Evolutionary conservation across 139 green algal genomes (phyloP).

Genomic region (Chlamydomonas sp.): DNA sequence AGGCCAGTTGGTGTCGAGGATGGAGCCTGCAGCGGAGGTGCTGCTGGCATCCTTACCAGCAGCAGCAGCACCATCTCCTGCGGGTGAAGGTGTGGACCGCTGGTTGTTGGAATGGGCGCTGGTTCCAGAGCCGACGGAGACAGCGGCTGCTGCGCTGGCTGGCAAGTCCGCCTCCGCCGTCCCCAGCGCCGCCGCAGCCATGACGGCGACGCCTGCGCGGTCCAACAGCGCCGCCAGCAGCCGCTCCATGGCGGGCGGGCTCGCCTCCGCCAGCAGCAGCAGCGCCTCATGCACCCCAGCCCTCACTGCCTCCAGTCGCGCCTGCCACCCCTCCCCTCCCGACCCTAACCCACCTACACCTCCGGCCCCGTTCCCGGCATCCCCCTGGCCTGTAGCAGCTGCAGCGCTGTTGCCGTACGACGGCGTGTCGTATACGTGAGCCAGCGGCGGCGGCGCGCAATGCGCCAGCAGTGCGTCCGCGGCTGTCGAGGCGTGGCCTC

Average conservation of each 20-base stretch:
- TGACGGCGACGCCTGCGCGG: neutral
- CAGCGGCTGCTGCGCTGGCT: neutral
- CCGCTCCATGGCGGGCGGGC: neutral
- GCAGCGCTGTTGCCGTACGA: no score
- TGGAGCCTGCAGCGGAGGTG: constrained; percentile 1
- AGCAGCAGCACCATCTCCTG: constrained; percentile 17
- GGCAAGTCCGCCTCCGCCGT: neutral
- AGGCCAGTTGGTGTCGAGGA: neutral
- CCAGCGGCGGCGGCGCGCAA: neutral
- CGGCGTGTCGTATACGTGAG: neutral
- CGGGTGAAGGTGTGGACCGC: neutral
- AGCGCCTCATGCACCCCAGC: neutral
- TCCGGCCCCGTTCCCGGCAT: neutral
- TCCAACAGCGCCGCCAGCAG: constrained; percentile 30
- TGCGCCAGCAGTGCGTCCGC: constrained; percentile 28
- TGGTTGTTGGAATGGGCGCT: neutral
- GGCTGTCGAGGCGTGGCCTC: neutral
- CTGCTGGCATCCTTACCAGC: neutral
- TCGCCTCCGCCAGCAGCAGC: neutral
- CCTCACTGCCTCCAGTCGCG: neutral
- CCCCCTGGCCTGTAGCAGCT: neutral
- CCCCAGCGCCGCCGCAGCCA: neutral
- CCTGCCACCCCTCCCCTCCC: neutral
- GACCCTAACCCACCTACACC: neutral
- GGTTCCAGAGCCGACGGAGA: no score